Base-by-base conservation (phyloP, 2,329 filamentous ascomycete species). In the Claviceps pusilla region DNA sequence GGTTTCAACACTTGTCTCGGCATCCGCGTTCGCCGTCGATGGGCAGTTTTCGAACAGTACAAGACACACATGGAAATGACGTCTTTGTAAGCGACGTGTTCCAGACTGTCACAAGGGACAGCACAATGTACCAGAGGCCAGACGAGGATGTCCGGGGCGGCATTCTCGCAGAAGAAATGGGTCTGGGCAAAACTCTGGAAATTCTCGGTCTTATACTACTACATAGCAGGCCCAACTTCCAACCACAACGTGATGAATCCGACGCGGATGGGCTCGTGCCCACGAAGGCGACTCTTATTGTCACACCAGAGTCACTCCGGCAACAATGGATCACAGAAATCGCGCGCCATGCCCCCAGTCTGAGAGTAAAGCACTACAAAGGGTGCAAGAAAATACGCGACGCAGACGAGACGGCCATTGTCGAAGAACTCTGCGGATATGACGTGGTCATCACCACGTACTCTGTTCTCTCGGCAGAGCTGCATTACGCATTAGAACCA, bases 141-240 rank as follows among this genome's bases (percentile, higher is more conserved):
- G 69, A 78, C 52, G 63, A 65, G n/a, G 58, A 60, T 0, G 55
- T 79, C 11, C 74, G 68, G 48, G 79, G 81, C 12, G 86, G 86
- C 0, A 83, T 89, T 50, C 70, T 91, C 5, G 82, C 85, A 0
- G 87, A 91, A 63, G 87, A 91, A 66, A 91, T 91, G 87, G 87
- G 87, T 0, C 71, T 91, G 1, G 87, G 87, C 1, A 91, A 91
- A 66, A 91, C 87, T 0, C 73, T 90, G 3, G 87, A 91, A 68
- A 73, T 87, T 2, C 79, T 89, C 48, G 77, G 83, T 4, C 71
- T 91, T 11, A 78, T 89, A n/a, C 71, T 80, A 7, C 70, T 85
- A 29, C 80, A 91, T 63, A n/a, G 57, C 58, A 43, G 60, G 60
- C 43, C 42, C 6, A 51, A 55, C 7, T 9, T 12, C 4, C 41